Conservation (phyloP, 805 yeast genomes). For the Lipomyces japonicus region DNA sequence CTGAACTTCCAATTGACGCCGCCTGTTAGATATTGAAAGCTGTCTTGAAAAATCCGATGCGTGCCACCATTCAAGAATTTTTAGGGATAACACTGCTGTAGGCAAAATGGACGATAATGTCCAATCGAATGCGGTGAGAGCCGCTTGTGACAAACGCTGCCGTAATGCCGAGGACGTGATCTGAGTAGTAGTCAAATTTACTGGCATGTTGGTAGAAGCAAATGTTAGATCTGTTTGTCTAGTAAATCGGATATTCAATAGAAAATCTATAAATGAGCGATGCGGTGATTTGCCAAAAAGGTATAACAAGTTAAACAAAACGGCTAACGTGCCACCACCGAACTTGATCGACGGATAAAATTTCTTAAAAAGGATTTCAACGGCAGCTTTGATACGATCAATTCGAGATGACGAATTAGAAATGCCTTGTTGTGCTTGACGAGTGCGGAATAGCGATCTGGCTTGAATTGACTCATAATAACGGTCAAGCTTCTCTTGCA, state of each 20-base stretch:
- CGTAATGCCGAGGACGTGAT: background rate
- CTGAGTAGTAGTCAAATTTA: background rate
- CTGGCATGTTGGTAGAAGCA: background rate
- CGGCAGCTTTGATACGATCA: slow-evolving; percentile 32
- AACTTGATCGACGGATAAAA: slow-evolving; percentile 59
- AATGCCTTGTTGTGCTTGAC: slow-evolving; percentile 34
- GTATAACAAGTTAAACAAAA: slow-evolving; percentile 59
- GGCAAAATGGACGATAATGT: slow-evolving; percentile 56
- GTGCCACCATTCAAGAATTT: slow-evolving; percentile 92
- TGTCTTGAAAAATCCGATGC: slow-evolving; percentile 66
- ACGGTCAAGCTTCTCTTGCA: slow-evolving; percentile 63
- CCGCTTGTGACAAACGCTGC: slow-evolving; percentile 2
- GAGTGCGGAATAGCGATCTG: slow-evolving; percentile 49
- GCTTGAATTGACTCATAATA: slow-evolving; percentile 62
- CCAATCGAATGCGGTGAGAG: slow-evolving; percentile 7
- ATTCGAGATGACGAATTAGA: slow-evolving; percentile 7
- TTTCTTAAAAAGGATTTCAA: slow-evolving; percentile 46
- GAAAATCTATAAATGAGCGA: slow-evolving; percentile 56
- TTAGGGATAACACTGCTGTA: slow-evolving; percentile 70
- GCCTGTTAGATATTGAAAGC: slow-evolving; percentile 34
- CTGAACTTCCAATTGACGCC: slow-evolving; percentile 15
- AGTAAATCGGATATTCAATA: slow-evolving; percentile 62
- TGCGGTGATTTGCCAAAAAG: slow-evolving; percentile 64
- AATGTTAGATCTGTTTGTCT: slow-evolving; percentile 43
- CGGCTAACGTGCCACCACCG: slow-evolving; percentile 45